A percentile compares a stretch with the other conserved stretches of the same genome.
These are phyloP conservation scores for Cercospora beticola DNA, from an alignment of 2,329 filamentous ascomycete genomes.

Conservation along the genomic window DNA sequence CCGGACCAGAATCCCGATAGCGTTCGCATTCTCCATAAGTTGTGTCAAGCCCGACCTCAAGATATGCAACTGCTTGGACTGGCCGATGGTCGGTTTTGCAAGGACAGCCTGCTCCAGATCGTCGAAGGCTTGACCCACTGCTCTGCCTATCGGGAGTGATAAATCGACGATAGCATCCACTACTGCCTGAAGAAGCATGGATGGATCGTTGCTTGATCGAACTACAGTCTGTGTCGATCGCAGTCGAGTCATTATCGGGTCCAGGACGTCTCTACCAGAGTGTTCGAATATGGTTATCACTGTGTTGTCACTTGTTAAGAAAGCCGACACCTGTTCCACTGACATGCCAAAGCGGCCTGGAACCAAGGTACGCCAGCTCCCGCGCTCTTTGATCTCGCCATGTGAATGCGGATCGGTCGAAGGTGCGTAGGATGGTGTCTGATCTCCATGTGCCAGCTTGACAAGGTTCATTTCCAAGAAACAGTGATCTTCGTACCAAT, in stretches of 20 bases:
- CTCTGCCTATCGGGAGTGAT: conserved; percentile 78
- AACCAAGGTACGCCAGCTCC: conserved; percentile 20
- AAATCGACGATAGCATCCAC: conserved; percentile 89
- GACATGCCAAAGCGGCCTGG: conserved; percentile 50
- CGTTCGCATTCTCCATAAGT: conserved; percentile 76
- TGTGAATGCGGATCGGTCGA: conserved; percentile 8
- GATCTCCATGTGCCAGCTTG: conserved; percentile 70
- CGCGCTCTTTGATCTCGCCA: conserved; percentile 13
- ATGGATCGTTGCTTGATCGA: conserved; percentile 80
- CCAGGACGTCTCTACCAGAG: conserved; percentile 79
- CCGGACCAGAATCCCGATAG: conserved; percentile 77
- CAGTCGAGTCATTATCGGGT: conserved; percentile 75
- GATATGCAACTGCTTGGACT: conserved; percentile 69
- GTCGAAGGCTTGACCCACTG: conserved; percentile 82
- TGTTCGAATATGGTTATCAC: conserved; percentile 91
- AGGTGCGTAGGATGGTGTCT: conserved; percentile 4
- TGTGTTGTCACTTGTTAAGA: conserved; percentile 81
- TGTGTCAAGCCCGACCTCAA: conserved; percentile 77
- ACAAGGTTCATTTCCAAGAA: conserved; percentile 52
- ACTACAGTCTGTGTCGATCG: conserved; percentile 75
- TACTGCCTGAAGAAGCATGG: conserved; percentile 83
- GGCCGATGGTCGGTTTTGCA: conserved; percentile 72
- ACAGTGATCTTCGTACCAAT: conserved; percentile 70
- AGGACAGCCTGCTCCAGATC: conserved; percentile 85
- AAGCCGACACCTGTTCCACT: conserved; percentile 87